phyloP scores from a whole-genome alignment of 139 green algal species.

The Monoraphidium neglectum region DNA sequence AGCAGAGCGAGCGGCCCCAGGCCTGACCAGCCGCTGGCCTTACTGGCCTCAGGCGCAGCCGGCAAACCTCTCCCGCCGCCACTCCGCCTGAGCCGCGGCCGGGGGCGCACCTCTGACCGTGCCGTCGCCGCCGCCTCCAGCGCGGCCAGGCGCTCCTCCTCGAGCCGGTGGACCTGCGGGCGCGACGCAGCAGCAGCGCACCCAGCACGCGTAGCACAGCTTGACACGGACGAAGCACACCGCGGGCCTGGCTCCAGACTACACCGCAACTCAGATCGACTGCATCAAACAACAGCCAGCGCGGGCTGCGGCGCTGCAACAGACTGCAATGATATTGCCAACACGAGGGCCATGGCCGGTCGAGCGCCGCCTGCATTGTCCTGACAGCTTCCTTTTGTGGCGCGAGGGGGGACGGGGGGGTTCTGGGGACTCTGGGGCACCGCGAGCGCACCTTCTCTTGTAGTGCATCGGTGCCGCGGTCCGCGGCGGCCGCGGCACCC shows the following conservation, averaged over 20 bases:
- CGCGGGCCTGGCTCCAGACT: neutral
- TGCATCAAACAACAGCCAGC: neutral
- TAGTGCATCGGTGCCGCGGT: conserved; percentile 31
- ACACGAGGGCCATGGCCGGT: neutral
- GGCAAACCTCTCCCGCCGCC: no score
- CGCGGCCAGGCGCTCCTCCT: conserved; percentile 51
- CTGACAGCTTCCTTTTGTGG: neutral
- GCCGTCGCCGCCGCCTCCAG: conserved; percentile 53
- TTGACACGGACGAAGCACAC: neutral
- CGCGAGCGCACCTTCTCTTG: conserved; percentile 23
- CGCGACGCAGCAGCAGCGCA: neutral
- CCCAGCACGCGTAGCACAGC: neutral
- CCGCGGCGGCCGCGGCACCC: conserved; percentile 50
- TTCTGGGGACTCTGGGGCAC: neutral
- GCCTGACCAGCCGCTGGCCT: no score
- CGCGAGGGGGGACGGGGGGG: neutral
- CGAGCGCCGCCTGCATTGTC: neutral
- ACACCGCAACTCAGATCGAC: neutral
- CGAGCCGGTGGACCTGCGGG: conserved; percentile 44
- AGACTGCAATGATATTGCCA: neutral
- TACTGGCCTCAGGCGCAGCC: no score
- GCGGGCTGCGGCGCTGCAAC: neutral
- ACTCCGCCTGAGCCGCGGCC: no score
- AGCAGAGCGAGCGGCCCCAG: no score
- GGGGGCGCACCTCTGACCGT: conserved; percentile 37